A percentile compares a stretch with the other conserved stretches of the same genome.
Conservation (phyloP, 768 basidiomycete species). For the Phylloporus sp. region DNA sequence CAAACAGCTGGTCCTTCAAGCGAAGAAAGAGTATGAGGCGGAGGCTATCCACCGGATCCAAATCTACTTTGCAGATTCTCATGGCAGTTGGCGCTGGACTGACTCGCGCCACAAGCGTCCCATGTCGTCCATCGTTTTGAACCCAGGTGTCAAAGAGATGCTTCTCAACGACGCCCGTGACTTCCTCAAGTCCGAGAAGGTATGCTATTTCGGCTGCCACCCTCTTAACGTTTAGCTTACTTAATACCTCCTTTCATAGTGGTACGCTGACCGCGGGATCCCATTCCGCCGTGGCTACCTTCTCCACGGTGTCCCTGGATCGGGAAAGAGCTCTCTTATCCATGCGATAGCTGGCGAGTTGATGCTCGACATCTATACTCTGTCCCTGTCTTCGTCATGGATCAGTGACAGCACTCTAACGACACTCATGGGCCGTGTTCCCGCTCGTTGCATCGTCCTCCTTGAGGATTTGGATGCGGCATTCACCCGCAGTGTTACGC, state of each 20-base stretch:
- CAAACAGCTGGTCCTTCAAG: constrained; percentile 85
- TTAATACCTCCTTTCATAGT: constrained; percentile 37
- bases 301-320: constrained; percentile 79
- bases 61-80: constrained; percentile 86
- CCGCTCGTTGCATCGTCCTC: constrained; percentile 79
- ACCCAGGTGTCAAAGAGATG: constrained; percentile 89
- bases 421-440: constrained; percentile 83
- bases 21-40: constrained; percentile 86
- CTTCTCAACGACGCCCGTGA: constrained; percentile 76
- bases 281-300: constrained; percentile 89
- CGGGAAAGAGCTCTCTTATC: constrained; percentile 83
- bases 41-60: constrained; percentile 84
- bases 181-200: constrained; percentile 82
- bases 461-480: constrained; percentile 91
- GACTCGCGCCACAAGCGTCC: constrained; percentile 86
- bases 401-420: constrained; percentile 84
- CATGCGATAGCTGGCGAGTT: constrained; percentile 87
- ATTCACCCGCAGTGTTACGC: constrained; percentile 70
- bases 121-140: constrained; percentile 82
- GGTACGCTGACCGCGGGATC: constrained; percentile 92
- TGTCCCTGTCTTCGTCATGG: constrained; percentile 83
- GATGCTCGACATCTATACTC: constrained; percentile 88
- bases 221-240: background rate
- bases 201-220: constrained; percentile 23
- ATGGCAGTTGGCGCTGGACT: constrained; percentile 85